A percentile compares a stretch with the other conserved stretches of the same genome.
These are phyloP conservation scores for Cladophialophora bantiana DNA, from an alignment of 2,329 filamentous ascomycete genomes.

Conservation along the genomic window DNA sequence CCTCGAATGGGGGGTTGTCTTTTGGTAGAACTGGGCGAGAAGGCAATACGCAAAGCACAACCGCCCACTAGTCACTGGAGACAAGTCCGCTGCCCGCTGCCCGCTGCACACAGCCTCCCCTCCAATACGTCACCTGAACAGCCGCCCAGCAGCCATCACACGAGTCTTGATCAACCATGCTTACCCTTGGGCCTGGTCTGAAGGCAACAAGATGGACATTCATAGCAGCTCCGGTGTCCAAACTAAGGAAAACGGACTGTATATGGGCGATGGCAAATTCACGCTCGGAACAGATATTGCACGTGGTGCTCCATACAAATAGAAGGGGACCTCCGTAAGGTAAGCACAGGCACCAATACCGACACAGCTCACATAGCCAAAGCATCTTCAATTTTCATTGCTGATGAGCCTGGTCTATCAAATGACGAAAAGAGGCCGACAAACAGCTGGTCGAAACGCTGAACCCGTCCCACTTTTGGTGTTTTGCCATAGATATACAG, in stretches of 20 bases:
- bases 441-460: slow-evolving; percentile 23
- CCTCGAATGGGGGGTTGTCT: slow-evolving; percentile 7
- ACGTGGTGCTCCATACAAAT: neutral
- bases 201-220: neutral
- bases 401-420: slow-evolving; percentile 30
- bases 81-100: slow-evolving; percentile 3
- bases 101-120: slow-evolving; percentile 16
- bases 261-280: neutral
- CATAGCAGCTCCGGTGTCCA: neutral
- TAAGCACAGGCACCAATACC: neutral
- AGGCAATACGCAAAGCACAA: slow-evolving; percentile 2
- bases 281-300: neutral
- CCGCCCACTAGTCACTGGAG: neutral
- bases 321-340: neutral
- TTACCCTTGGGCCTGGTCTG: neutral
- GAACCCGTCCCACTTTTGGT: slow-evolving; percentile 25
- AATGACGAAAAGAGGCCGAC: slow-evolving; percentile 15
- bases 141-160: slow-evolving; percentile 11
- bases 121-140: slow-evolving; percentile 23
- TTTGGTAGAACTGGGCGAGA: slow-evolving; percentile 13
- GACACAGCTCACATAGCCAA: neutral
- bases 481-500: slow-evolving; percentile 32
- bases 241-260: neutral
- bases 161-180: neutral
- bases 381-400: slow-evolving; percentile 27